Conservation (phyloP, 1,284 basidiomycete species). For the Ceratobasidium sp. region DNA sequence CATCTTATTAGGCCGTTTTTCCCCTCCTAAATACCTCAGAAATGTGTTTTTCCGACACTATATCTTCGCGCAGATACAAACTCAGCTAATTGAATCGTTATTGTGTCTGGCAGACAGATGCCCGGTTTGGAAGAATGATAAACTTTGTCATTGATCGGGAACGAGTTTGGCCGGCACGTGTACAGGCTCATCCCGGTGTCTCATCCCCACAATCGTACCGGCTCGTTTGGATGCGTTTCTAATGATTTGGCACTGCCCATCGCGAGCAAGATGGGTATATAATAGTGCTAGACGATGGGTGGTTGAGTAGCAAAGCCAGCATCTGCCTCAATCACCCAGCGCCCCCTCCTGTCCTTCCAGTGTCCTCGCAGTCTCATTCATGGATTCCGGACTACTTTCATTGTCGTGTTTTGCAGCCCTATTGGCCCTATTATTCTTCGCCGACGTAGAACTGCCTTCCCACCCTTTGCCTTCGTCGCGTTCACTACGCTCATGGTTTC, state of each 20-base stretch:
- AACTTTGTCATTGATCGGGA: background rate
- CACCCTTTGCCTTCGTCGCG: background rate
- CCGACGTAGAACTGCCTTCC: background rate
- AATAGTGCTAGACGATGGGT: background rate
- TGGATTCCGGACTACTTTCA: constrained; percentile 10
- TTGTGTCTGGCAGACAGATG: background rate
- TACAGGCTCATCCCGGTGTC: constrained; percentile 2
- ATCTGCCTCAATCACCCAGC: no score
- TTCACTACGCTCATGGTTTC: background rate
- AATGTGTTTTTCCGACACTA: background rate
- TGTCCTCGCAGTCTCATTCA: background rate
- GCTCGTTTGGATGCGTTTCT: background rate
- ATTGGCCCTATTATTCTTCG: background rate
- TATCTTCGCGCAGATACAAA: background rate
- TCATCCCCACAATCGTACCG: background rate
- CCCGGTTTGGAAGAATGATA: background rate
- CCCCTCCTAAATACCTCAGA: background rate
- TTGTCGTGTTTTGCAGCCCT: background rate
- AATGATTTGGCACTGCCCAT: background rate
- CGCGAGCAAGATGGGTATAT: background rate
- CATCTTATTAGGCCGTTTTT: background rate
- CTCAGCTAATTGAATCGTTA: background rate
- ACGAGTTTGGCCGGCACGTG: background rate
- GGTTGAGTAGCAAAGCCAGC: background rate
- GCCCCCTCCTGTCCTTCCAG: background rate